Evolutionary conservation across 2,329 filamentous ascomycete genomes (phyloP), one percentile per base, ranked within the genome.

Genomic region (Fusarium agapanthi): DNA sequence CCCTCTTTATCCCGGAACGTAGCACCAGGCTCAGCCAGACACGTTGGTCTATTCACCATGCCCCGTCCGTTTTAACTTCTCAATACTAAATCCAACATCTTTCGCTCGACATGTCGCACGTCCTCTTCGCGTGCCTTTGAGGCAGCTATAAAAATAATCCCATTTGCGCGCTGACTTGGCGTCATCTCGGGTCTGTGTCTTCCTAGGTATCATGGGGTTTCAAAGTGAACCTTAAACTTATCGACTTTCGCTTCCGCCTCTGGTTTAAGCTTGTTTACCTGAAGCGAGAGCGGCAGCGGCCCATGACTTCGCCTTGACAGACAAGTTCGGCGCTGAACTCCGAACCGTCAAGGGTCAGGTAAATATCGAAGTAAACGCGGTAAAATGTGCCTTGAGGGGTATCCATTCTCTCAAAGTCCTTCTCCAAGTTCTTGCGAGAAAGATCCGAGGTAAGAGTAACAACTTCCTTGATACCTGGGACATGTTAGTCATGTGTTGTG

Each of bases 271-370:
- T 30, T 45, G 43, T 74, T 82, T 85, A 92, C 83, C 89, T 87
- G 88, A 98, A 98, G 80, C 95, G 90, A 67, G 95, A 93, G 72
- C 95, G 92, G 89, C 95, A 98, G 73, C 95, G 91, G 74, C 96
- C 96, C 96, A 98, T 99, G 75, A 99, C 95, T 83, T 98, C 96
- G 79, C 96, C 96, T 83, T 99, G 96, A 85, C 96, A 99, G n/a
- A 98, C 95, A 43, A 99, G 87, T 85, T 98, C 96, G 59, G 96
- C 96, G 77, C 96, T 98, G 86, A 99, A 98, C 82, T 99, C 96
- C 58, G 94, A 97, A 28, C 96, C 96, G 79, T 99, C 96, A 22
- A 99, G 91, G 0, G 96, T 98, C 74, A 99, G 90, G 83, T 97
- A 97, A 75, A 92, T 92, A 76, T 92, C 90, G 75, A 92, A 92